Base-by-base conservation (phyloP, 163 green algal genomes). In the Prototheca cutis region DNA sequence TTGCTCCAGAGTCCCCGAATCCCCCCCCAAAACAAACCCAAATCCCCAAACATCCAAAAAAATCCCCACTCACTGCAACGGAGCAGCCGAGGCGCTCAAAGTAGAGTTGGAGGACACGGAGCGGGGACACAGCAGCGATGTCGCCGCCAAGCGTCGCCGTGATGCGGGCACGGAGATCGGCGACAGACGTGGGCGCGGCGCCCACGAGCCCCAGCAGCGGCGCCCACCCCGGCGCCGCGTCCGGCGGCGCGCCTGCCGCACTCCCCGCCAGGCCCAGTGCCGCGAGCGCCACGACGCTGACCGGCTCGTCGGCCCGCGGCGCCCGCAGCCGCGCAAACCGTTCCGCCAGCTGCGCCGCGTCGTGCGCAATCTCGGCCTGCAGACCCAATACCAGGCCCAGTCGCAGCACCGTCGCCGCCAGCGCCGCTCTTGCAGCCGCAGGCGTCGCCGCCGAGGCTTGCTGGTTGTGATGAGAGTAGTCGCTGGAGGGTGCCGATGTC, bases 71-170 rank as follows among this genome's bases (percentile, higher is more conserved):
- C 57, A 71, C 65, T 51, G 36, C 23, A 40, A 74, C 66, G 60
- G 51, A 54, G 48, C 54, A 80, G 8, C 81, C 83, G 15, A 90
- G 73, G 27, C 82, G 68, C 67, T 90, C 81, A 33, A 92, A 62
- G 71, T 87, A 90, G 29, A 90, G 74, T 36, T 85, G 79, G 21
- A 92, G 63, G 67, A 85, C 83, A 51, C 84, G 76, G 63, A 90
- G 74, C 21, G 81, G 65, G 3, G 73, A 85, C 42, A 92, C 84
- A n/a, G 81, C 76, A 17, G 72, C 40, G 2, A 74, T 80, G 59
- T 89, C 73, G 59, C 70, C 71, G 8, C 55, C 48, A 28, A 90
- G 70, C 48, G 47, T 56, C 0, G 42, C 27, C 18, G 23, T 1
- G 23, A 80, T 25, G 39, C 48, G 52, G 27, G 52, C 19, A 29